Conservation (phyloP, 2,329 filamentous ascomycete genomes). For the Colletotrichum endophyticum region DNA sequence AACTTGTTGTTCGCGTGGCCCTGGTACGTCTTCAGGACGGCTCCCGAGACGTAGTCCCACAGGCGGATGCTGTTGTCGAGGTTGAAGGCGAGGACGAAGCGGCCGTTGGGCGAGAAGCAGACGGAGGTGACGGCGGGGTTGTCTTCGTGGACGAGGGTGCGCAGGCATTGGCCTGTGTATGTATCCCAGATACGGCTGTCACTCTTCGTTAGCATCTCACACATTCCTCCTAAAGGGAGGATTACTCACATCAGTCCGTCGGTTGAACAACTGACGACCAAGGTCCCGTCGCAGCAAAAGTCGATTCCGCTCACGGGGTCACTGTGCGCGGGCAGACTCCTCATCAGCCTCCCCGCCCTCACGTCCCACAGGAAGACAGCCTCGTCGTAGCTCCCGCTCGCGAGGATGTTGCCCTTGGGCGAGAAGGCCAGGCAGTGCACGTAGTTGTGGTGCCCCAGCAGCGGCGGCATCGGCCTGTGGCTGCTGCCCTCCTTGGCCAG, state of each 20-base stretch:
- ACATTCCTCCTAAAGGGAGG: not conserved
- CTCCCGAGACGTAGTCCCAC: slow-evolving; percentile 93
- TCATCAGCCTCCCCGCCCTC: slow-evolving; percentile 84
- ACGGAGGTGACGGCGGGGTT: slow-evolving; percentile 90
- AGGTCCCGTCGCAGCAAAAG: slow-evolving; percentile 88
- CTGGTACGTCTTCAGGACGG: slow-evolving; percentile 96
- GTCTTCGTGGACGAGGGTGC: slow-evolving; percentile 95
- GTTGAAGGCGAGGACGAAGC: slow-evolving; percentile 89
- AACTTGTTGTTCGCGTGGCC: slow-evolving; percentile 86
- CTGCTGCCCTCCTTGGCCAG: slow-evolving; percentile 19
- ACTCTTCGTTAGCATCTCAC: not conserved
- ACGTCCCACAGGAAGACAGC: slow-evolving; percentile 98
- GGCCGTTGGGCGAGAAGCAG: slow-evolving; percentile 92
- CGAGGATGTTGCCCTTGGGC: slow-evolving; percentile 97
- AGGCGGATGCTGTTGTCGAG: slow-evolving; percentile 88
- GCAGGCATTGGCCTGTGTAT: slow-evolving; percentile 89
- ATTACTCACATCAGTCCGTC: slow-evolving; percentile 80
- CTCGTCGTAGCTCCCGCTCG: slow-evolving; percentile 95
- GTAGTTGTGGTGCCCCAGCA: slow-evolving; percentile 94
- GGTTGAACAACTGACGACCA: slow-evolving; percentile 89
- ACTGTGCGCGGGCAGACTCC: slow-evolving; percentile 89
- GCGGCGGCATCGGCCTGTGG: slow-evolving; percentile 50
- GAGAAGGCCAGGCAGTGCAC: slow-evolving; percentile 93
- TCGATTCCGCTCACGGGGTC: slow-evolving; percentile 95
- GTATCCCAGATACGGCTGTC: slow-evolving; percentile 90